A percentile compares a stretch with the other conserved stretches of the same genome.
Evolutionary conservation across 257 asterid genomes (phyloP).

Genomic region (Jacaranda copaia): DNA sequence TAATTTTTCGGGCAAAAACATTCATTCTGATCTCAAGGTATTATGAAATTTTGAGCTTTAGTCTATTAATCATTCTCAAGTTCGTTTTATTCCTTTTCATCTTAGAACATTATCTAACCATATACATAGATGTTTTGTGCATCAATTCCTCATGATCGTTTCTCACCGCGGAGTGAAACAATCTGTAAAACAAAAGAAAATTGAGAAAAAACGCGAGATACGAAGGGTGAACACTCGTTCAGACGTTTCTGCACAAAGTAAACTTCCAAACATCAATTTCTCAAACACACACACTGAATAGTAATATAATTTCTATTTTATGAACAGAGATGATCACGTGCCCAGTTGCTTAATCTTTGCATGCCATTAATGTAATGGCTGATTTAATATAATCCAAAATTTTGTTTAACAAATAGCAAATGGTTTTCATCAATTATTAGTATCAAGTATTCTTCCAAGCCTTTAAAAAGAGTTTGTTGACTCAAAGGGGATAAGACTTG

Average conservation of each 20-base stretch:
- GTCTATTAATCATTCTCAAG: not conserved
- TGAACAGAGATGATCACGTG: not conserved
- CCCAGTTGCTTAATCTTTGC: not conserved
- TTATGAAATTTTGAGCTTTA: not conserved
- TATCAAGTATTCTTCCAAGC: not conserved
- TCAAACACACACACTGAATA: not conserved
- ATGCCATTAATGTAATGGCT: not conserved
- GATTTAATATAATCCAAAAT: not conserved
- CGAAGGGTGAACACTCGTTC: not conserved
- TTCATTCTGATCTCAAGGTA: no score
- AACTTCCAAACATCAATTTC: not conserved
- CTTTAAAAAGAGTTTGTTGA: not conserved
- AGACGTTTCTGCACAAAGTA: not conserved
- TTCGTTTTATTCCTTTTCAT: not conserved
- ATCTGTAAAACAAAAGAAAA: not conserved
- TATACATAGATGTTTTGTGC: not conserved
- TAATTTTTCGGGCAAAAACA: no score
- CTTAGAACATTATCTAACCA: not conserved
- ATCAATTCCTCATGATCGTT: not conserved
- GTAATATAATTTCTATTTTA: no score
- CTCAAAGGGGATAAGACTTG: not conserved
- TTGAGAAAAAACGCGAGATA: not conserved
- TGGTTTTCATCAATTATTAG: no score
- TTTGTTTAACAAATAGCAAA: not conserved
- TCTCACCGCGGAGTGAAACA: not conserved